Conservation (phyloP, 257 asterid genomes). For the Lavandula angustifolia region DNA sequence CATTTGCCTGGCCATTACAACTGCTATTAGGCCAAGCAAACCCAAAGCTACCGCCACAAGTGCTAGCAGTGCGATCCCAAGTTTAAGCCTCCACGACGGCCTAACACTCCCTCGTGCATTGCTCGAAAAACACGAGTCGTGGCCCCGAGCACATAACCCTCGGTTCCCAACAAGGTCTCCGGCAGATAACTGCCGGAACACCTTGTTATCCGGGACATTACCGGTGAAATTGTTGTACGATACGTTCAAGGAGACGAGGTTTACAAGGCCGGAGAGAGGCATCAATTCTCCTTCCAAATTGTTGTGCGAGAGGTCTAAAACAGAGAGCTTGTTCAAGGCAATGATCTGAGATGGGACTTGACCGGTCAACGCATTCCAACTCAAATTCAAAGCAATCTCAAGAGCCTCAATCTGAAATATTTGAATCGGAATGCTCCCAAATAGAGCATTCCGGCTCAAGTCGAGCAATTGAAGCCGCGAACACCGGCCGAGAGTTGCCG, state of each 20-base stretch:
- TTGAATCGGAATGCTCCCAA: constrained; percentile 58
- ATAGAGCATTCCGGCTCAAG: constrained; percentile 59
- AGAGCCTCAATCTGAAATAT: constrained; percentile 63
- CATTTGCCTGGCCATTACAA: constrained; percentile 51
- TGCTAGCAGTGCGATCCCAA: constrained; percentile 55
- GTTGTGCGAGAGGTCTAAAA: constrained; percentile 72
- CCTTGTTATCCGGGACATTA: constrained; percentile 71
- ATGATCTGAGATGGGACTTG: constrained; percentile 61
- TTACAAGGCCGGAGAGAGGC: constrained; percentile 61
- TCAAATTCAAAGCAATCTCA: constrained; percentile 74
- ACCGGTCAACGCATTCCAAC: constrained; percentile 72
- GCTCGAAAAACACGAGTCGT: constrained; percentile 60
- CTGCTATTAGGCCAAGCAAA: constrained; percentile 58
- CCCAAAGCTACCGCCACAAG: constrained; percentile 52
- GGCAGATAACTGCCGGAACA: constrained; percentile 71
- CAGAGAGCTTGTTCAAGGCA: constrained; percentile 60
- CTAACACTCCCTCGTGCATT: constrained; percentile 26
- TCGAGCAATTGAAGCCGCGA: constrained; percentile 71
- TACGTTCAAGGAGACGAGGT: constrained; percentile 69
- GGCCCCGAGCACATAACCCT: constrained; percentile 63
- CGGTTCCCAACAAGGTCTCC: constrained; percentile 61
- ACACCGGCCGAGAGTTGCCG: constrained; percentile 55
- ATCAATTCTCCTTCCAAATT: constrained; percentile 62
- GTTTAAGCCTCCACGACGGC: constrained; percentile 60
- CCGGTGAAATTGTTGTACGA: constrained; percentile 79